Evolutionary conservation across 441 rosid genomes (phyloP).

Genomic region (Geranium incanum): DNA sequence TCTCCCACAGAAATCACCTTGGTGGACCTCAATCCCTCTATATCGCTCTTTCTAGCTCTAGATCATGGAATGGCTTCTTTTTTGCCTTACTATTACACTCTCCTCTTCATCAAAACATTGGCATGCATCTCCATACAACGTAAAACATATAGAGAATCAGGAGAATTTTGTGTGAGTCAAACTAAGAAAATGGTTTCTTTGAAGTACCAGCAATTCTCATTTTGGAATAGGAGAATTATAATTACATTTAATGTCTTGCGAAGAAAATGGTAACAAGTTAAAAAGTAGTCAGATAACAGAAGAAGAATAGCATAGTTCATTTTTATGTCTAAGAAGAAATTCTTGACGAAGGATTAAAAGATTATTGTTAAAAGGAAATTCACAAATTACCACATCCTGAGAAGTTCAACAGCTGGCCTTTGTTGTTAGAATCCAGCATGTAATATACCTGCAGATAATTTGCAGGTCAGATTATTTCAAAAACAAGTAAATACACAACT

Average conservation of each 20-base stretch:
- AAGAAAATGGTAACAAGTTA: neutral
- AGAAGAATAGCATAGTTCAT: slow-evolving; percentile 6
- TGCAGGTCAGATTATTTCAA: slow-evolving; percentile 3
- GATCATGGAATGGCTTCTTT: neutral
- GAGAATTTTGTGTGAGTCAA: neutral
- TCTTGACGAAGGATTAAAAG: slow-evolving; percentile 4
- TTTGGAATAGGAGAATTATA: neutral
- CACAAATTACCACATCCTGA: slow-evolving; percentile 75
- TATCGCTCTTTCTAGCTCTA: neutral
- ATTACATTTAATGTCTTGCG: neutral
- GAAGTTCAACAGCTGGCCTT: slow-evolving; percentile 61
- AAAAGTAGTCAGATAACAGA: neutral
- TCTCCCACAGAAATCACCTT: neutral
- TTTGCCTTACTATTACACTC: neutral
- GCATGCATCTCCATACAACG: neutral
- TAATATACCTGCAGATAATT: slow-evolving; percentile 67
- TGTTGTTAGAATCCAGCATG: slow-evolving; percentile 56
- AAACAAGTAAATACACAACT: neutral
- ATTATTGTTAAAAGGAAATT: slow-evolving; percentile 12
- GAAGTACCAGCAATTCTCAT: neutral
- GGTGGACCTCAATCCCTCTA: slow-evolving; percentile 4
- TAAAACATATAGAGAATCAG: neutral
- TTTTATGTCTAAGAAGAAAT: neutral
- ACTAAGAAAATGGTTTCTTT: neutral
- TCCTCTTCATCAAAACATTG: neutral